Evolutionary conservation across 345 rosid species (phyloP), one percentile per base, ranked within the genome.

Genomic region (Pistacia integerrima): DNA sequence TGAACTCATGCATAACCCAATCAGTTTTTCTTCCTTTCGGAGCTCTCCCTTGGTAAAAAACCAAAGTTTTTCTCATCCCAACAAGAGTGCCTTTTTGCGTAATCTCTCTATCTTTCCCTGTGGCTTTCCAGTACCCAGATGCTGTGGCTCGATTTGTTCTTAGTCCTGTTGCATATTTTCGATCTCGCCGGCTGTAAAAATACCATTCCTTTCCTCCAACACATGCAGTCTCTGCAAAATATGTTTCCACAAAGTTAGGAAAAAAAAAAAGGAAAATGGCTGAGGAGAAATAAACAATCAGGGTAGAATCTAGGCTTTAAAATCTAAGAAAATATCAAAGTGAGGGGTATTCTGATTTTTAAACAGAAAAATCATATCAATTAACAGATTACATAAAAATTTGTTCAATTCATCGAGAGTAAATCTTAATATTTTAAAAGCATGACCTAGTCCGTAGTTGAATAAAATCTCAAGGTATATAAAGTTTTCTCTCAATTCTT

Each of bases 1-100:
- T 86, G 73, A 92, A 94, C 60, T 95, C 99, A 72, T 95, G 99
- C 99, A 95, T 91, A 66, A 95, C 96, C 98, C 99, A 95, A 22
- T 85, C 87, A 28, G 91, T 83, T 78, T 91, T 95, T 9, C 75
- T 80, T 33, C 99, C 99, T 77, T 83, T 92, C 10, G 99, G 99
- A 70, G 99, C 99, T 82, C 99, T 86, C 5, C 99, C 99, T 81
- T 88, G 83, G 78, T 95, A 95, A 75, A 95, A 95, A 46, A 95
- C 99, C 73, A 95, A 64, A 18, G 99, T 95, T 82, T 95, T 95
- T 64, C 99, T 88, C 99, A 90, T 89, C 55, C 99, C 99, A 48
- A 93, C 97, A 64, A 91, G 84, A 64, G 74, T 84, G 38, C 88
- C 87, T 63, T 89, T 86, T 6, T 90, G 81, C 20, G 63, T 70